Evolutionary conservation across 176 grass and related monocot species (phyloP).

Genomic region (Metroxylon sagu): DNA sequence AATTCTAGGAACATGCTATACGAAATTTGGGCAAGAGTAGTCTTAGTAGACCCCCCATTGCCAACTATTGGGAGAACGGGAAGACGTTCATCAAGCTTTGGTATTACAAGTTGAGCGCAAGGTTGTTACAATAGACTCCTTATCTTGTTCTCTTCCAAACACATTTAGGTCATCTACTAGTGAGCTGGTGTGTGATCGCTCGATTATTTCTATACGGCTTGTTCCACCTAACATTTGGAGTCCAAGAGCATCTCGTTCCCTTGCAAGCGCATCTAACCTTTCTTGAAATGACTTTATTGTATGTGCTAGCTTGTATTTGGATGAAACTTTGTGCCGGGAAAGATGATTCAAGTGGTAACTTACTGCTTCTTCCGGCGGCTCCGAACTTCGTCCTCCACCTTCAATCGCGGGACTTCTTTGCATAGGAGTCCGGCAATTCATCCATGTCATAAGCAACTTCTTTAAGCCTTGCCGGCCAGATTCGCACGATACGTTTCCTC

Average conservation of each 20-base stretch:
- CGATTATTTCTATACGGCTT: conserved; percentile 28
- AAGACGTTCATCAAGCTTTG: background rate
- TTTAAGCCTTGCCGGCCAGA: conserved; percentile 58
- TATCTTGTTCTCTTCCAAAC: conserved; percentile 53
- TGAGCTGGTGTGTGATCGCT: conserved; percentile 47
- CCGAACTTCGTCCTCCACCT: conserved; percentile 30
- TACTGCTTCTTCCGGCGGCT: conserved; percentile 34
- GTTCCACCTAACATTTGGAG: conserved; percentile 19
- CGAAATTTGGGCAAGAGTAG: no score
- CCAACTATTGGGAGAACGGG: conserved; percentile 63
- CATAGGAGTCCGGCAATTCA: conserved; percentile 52
- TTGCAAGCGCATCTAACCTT: no score
- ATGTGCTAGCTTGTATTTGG: conserved; percentile 30
- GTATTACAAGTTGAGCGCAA: no score
- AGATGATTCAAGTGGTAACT: conserved; percentile 28
- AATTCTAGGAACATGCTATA: no score
- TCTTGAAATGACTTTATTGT: no score
- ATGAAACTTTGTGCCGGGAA: conserved; percentile 32
- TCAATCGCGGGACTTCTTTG: conserved; percentile 27
- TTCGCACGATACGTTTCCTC: conserved; percentile 32
- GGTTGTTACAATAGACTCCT: no score
- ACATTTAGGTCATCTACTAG: conserved; percentile 44
- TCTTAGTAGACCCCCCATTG: conserved; percentile 77
- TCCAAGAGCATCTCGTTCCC: conserved; percentile 40
- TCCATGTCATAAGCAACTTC: conserved; percentile 58